phyloP scores from a whole-genome alignment of 225 moss, liverwort and hornwort genomes.

The Bryoerythrophyllum caledonicum region DNA sequence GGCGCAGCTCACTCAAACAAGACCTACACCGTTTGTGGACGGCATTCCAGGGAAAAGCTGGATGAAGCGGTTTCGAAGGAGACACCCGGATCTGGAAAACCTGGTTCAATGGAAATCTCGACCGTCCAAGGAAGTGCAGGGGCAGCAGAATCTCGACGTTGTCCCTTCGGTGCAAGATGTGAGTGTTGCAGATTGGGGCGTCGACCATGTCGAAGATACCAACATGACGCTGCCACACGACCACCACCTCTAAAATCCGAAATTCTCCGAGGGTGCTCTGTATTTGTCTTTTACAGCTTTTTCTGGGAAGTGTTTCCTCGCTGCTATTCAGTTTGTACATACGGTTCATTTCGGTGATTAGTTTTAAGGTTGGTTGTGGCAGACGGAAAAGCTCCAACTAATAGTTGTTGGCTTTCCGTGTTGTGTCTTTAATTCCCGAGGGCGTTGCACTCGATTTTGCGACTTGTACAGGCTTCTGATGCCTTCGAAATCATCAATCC shows the following conservation, averaged over 20 bases:
- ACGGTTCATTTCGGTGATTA: neutral
- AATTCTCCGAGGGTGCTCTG: neutral
- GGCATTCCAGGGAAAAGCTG: constrained; percentile 23
- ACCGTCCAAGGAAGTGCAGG: constrained; percentile 9
- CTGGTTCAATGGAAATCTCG: constrained; percentile 26
- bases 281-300: neutral
- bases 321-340: constrained; percentile 11
- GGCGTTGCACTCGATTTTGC: neutral
- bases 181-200: constrained; percentile 12
- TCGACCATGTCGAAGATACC: constrained; percentile 16
- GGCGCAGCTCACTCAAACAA: constrained; percentile 17
- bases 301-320: neutral
- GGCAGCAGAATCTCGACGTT: neutral
- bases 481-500: constrained; percentile 2
- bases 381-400: neutral
- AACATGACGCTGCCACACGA: constrained; percentile 11
- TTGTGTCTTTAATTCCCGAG: neutral
- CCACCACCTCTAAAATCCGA: neutral
- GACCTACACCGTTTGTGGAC: constrained; percentile 19
- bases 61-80: constrained; percentile 23
- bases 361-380: neutral
- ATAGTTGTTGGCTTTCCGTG: constrained; percentile 2
- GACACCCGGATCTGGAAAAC: constrained; percentile 23
- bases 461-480: neutral
- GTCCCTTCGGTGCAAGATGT: neutral